Conservation (phyloP, 805 yeast species). For the Pichia californica region DNA sequence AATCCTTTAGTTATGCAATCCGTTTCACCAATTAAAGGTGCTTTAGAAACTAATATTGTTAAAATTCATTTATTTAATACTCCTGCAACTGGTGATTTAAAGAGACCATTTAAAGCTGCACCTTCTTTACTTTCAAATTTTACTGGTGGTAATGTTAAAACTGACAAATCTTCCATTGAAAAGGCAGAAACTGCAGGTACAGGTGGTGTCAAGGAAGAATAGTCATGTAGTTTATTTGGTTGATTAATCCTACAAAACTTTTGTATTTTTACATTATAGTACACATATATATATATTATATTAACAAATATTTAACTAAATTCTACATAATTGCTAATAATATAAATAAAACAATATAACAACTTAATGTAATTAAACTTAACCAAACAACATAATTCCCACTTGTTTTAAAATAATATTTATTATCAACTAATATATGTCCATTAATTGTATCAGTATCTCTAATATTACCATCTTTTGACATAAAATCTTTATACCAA, state of each 20-base stretch:
- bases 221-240: conserved; percentile 18
- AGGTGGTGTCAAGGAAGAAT: conserved; percentile 87
- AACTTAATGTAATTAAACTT: conserved; percentile 40
- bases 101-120: conserved; percentile 93
- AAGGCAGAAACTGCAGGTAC: conserved; percentile 79
- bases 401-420: conserved; percentile 46
- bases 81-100: conserved; percentile 81
- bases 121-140: conserved; percentile 58
- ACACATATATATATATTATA: conserved; percentile 1
- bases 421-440: conserved; percentile 12
- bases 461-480: conserved; percentile 4
- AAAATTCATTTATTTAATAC: conserved; percentile 82
- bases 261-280: neutral
- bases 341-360: conserved; percentile 47
- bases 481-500: conserved; percentile 16
- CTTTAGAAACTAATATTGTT: conserved; percentile 83
- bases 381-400: conserved; percentile 55
- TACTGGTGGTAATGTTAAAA: conserved; percentile 46
- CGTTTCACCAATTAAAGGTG: conserved; percentile 82
- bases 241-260: no score
- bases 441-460: conserved; percentile 1
- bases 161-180: conserved; percentile 83
- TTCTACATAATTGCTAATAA: conserved; percentile 39
- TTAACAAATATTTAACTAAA: neutral
- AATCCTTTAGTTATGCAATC: conserved; percentile 96